A percentile compares a stretch with the other conserved stretches of the same genome.
Evolutionary conservation across 1,284 basidiomycete genomes (phyloP).

Genomic region (Kwoniella shivajii): DNA sequence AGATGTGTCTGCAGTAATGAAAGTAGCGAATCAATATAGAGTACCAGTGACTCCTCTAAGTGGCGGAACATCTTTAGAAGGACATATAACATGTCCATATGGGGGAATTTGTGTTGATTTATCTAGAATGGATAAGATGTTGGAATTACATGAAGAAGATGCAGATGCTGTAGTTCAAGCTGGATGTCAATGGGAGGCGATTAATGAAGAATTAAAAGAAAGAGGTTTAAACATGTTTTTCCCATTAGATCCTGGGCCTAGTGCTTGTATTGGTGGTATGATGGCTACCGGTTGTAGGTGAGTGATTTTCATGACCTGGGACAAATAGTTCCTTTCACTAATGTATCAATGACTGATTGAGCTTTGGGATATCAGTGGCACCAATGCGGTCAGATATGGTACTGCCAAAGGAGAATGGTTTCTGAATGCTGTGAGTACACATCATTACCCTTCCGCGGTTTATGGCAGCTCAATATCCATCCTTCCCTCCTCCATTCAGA

Average conservation of each 20-base stretch:
- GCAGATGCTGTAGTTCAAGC: constrained; percentile 79
- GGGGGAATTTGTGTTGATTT: constrained; percentile 84
- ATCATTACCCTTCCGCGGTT: too few species aligned
- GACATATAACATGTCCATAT: constrained; percentile 47
- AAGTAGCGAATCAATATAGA: constrained; percentile 33
- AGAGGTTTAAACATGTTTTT: constrained; percentile 80
- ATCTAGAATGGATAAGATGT: constrained; percentile 76
- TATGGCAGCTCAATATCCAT: too few species aligned
- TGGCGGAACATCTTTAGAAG: constrained; percentile 45
- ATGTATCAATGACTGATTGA: background rate
- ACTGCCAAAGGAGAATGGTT: constrained; percentile 81
- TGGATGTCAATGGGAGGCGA: constrained; percentile 76
- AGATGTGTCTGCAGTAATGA: constrained; percentile 40
- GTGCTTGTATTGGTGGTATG: constrained; percentile 90
- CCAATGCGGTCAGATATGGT: constrained; percentile 83
- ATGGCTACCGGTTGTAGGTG: constrained; percentile 66
- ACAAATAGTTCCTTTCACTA: too few species aligned
- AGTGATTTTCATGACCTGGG: background rate
- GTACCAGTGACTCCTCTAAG: constrained; percentile 45
- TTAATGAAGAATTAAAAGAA: constrained; percentile 72
- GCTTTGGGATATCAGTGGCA: constrained; percentile 49
- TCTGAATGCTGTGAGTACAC: constrained; percentile 64
- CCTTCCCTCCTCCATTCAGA: too few species aligned
- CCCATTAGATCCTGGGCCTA: constrained; percentile 65
- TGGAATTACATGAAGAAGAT: constrained; percentile 66